Evolutionary conservation across 2,329 filamentous ascomycete genomes (phyloP), one percentile per base, ranked within the genome.

Genomic region (Phyllosticta citribraziliensis): DNA sequence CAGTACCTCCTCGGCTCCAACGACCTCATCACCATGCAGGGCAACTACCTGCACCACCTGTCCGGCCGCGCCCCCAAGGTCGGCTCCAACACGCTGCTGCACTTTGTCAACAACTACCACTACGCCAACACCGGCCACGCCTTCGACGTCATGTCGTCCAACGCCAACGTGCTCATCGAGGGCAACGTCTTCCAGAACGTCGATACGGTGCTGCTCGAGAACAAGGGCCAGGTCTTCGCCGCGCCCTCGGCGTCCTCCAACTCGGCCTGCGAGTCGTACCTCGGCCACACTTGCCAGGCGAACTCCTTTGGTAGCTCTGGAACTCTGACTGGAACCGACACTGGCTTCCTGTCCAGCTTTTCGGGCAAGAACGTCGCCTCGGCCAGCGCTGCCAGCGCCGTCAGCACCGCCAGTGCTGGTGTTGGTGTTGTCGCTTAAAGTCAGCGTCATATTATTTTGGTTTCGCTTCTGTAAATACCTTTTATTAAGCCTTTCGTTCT

Each of bases 61-160:
- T 79, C 76, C 12, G 83, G 83, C 61, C 82, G 83, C 58, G 74
- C 75, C 12, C 83, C 82, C 66, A 84, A 85, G 74, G 75, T 85
- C 22, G 74, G 72, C 60, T 76, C 76, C 20, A 81, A 81, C 70
- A 82, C 82, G 60, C 77, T 84, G 53, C 73, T 85, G 58, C 83
- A 86, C 71, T 80, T 80, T 52, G 80, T 84, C 69, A 85, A 84
- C 79, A 85, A 85, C 77, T 84, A 81, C 78, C 84, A 77, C 74
- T 76, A 82, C 69, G 75, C 79, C 67, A 80, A 79, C 70, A 69
- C 72, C 20, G 79, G 79, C 56, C 83, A 85, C 72, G 80, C 82
- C n/a, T 84, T 85, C 69, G 83, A 84, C 64, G 70, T 69, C 59
- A 72, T 69, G 63, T 57, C 55, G 12, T 63, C 68, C 55, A 74